Percentiles rank a stretch among this genome's conserved stretches.
phyloP scores from a whole-genome alignment of 139 green algal species.

The Cymbomonas tetramitiformis region DNA sequence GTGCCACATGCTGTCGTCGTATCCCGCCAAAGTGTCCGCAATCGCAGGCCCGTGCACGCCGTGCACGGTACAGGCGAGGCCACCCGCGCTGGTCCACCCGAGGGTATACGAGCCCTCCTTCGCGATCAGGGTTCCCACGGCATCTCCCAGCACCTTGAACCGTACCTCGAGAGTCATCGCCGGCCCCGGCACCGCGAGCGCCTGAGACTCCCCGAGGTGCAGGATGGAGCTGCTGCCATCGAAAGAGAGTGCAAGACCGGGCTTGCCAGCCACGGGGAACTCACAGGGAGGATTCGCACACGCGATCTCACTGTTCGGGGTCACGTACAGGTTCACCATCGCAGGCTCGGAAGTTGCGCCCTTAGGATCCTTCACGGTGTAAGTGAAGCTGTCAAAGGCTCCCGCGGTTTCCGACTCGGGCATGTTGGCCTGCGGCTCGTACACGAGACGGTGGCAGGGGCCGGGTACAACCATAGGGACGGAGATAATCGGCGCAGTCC shows the following conservation, averaged over 20 bases:
- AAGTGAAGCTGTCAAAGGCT: conserved; percentile 11
- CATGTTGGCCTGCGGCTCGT: conserved; percentile 6
- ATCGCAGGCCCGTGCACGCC: not conserved
- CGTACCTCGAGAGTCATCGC: conserved; percentile 8
- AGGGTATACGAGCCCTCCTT: conserved; percentile 5
- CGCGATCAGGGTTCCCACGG: conserved; percentile 5
- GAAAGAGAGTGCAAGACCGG: conserved; percentile 11
- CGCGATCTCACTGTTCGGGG: too few relatives aligned
- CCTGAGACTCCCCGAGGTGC: not conserved
- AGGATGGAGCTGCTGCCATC: conserved; percentile 16
- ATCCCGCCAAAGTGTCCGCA: not conserved
- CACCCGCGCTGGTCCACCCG: not conserved
- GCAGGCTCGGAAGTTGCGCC: conserved; percentile 2
- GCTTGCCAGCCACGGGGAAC: conserved; percentile 11
- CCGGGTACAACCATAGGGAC: conserved; percentile 6
- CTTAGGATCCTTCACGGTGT: not conserved
- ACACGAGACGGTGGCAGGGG: conserved; percentile 19
- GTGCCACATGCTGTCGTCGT: conserved; percentile 9
- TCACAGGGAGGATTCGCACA: too few relatives aligned
- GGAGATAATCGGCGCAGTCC: conserved; percentile 8
- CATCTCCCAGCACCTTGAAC: conserved; percentile 9
- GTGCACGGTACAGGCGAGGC: not conserved
- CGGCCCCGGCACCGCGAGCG: not conserved
- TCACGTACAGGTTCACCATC: conserved; percentile 8
- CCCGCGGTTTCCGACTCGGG: not conserved